Evolutionary conservation across 768 basidiomycete species (phyloP).

Genomic region (Antrodiella citrinella): DNA sequence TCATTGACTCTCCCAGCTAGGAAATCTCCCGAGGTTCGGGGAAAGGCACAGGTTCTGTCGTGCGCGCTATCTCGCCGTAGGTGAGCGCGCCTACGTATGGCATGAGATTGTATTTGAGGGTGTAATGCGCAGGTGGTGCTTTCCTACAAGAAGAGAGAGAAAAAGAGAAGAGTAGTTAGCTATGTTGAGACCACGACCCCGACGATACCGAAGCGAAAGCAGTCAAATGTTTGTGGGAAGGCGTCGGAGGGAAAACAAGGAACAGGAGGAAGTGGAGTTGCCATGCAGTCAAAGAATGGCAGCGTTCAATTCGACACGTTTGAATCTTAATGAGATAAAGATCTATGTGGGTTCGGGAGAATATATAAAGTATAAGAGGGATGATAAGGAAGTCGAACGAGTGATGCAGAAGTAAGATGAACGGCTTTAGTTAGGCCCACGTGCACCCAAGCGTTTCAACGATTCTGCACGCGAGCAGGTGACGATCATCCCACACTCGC

Average conservation of each 20-base stretch:
- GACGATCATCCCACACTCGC: background rate
- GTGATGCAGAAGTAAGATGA: background rate
- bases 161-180: background rate
- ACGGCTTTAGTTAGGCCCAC: background rate
- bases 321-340: background rate
- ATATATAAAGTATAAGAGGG: background rate
- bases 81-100: conserved; percentile 78
- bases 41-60: conserved; percentile 27
- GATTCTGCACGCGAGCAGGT: background rate
- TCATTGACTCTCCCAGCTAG: conserved; percentile 1
- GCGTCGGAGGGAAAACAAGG: background rate
- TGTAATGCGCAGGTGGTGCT: conserved; percentile 56
- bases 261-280: background rate
- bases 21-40: conserved; percentile 19
- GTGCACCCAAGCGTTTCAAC: background rate
- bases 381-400: background rate
- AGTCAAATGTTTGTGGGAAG: background rate
- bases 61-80: conserved; percentile 63
- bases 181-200: background rate
- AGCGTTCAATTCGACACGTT: background rate
- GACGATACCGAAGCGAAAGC: background rate
- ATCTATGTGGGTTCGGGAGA: background rate
- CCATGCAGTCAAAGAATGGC: background rate
- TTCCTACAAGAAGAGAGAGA: conserved; percentile 35
- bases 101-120: conserved; percentile 85